phyloP scores from a whole-genome alignment of 2,329 filamentous ascomycete species.

The Plectosphaerella cucumerina region DNA sequence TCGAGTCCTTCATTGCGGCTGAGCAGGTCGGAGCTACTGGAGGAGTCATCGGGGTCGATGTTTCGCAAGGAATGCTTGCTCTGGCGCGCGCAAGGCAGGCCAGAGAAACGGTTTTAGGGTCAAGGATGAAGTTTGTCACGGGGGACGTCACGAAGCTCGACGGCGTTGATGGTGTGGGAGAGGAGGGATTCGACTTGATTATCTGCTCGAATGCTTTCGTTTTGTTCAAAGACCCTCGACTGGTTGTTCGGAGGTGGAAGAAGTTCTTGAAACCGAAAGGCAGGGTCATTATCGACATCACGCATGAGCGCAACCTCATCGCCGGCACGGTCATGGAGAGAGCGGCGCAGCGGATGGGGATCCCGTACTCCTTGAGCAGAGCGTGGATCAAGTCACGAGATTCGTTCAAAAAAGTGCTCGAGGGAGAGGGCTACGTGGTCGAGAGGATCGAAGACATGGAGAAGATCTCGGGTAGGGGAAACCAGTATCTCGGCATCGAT shows the following conservation, averaged over 20 bases:
- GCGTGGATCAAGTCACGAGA: conserved; percentile 22
- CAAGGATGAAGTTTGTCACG: conserved; percentile 17
- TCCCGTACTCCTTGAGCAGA: conserved; percentile 21
- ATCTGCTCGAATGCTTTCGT: conserved; percentile 30
- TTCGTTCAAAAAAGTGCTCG: conserved; percentile 21
- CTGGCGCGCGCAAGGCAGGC: conserved; percentile 18
- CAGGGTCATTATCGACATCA: conserved; percentile 24
- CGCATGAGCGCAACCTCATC: conserved; percentile 23
- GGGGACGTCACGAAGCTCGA: conserved; percentile 23
- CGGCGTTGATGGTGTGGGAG: conserved; percentile 12
- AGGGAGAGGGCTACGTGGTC: conserved; percentile 19
- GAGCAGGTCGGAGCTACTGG: conserved; percentile 19
- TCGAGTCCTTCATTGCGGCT: conserved; percentile 24
- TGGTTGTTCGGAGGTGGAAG: conserved; percentile 22
- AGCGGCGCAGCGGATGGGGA: conserved; percentile 16
- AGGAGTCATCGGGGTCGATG: conserved; percentile 24
- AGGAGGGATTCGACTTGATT: conserved; percentile 20
- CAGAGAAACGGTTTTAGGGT: conserved; percentile 9
- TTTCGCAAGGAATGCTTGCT: conserved; percentile 24
- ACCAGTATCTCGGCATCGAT: conserved; percentile 15
- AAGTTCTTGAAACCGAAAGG: conserved; percentile 21
- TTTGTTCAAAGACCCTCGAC: conserved; percentile 20
- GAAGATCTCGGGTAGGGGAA: conserved; percentile 17
- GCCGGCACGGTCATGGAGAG: conserved; percentile 20
- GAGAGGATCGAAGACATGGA: conserved; percentile 21